Evolutionary conservation across 2,329 filamentous ascomycete species (phyloP).

Genomic region (Aspergillus sp.): DNA sequence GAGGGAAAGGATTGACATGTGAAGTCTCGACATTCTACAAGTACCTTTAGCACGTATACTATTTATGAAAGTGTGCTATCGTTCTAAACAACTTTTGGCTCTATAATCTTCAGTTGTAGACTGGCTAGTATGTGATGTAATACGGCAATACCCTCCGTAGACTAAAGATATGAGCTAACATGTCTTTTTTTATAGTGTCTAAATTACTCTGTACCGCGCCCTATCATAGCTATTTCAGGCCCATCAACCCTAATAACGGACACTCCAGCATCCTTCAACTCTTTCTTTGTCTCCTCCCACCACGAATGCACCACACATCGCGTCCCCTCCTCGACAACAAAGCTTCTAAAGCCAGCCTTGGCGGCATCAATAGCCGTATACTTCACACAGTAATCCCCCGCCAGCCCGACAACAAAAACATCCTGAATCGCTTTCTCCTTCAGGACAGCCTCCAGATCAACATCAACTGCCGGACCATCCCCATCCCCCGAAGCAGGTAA

Average conservation of each 20-base stretch:
- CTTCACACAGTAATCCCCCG: slow-evolving; percentile 84
- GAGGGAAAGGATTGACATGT: not conserved
- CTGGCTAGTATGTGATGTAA: no score
- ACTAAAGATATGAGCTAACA: no score
- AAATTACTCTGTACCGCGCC: not conserved
- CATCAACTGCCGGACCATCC: slow-evolving; percentile 34
- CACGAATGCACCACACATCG: slow-evolving; percentile 59
- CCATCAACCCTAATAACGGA: slow-evolving; percentile 53
- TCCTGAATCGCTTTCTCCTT: slow-evolving; percentile 57
- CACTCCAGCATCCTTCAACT: slow-evolving; percentile 56
- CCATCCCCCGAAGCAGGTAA: slow-evolving; percentile 1
- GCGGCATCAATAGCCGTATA: slow-evolving; percentile 71
- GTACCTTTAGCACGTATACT: not conserved
- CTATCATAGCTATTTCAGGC: slow-evolving; percentile 43
- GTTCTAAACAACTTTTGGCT: no score
- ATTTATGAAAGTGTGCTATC: no score
- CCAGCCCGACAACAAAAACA: slow-evolving; percentile 79
- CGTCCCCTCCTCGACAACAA: slow-evolving; percentile 71
- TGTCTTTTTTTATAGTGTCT: no score
- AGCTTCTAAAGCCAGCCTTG: slow-evolving; percentile 68
- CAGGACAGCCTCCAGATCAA: slow-evolving; percentile 56
- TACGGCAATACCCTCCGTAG: no score
- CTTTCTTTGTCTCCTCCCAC: slow-evolving; percentile 52
- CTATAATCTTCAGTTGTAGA: no score
- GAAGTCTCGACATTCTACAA: not conserved